phyloP scores from a whole-genome alignment of 768 basidiomycete genomes.

The Tulasnella sp. region DNA sequence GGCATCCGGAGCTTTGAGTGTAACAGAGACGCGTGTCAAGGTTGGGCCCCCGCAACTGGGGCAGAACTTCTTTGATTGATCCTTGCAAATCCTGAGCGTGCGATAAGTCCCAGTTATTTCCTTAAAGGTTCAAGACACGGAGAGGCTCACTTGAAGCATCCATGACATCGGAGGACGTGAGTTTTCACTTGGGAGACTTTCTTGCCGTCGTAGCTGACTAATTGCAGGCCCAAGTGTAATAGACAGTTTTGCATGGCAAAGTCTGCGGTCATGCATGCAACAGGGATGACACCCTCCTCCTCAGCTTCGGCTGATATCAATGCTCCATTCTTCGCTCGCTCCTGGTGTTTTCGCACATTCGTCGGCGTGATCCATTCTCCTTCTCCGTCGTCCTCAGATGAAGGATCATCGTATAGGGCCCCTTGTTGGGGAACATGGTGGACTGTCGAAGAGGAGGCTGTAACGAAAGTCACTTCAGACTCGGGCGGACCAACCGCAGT shows the following conservation, averaged over 20 bases:
- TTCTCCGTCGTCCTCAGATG: conserved; percentile 70
- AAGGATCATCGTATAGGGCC: conserved; percentile 65
- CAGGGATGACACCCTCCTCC: conserved; percentile 37
- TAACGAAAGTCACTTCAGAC: background rate
- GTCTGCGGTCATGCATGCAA: conserved; percentile 96
- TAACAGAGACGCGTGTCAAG: conserved; percentile 83
- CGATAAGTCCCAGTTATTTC: background rate
- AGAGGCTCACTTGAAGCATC: conserved; percentile 88
- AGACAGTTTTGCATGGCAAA: conserved; percentile 99
- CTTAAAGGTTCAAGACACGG: background rate
- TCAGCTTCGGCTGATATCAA: background rate
- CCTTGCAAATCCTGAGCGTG: conserved; percentile 77
- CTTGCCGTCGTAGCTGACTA: conserved; percentile 86
- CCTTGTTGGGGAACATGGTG: background rate
- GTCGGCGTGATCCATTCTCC: conserved; percentile 96
- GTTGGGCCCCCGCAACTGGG: conserved; percentile 94
- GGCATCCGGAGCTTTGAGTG: conserved; percentile 52
- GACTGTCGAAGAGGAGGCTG: background rate
- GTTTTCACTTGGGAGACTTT: conserved; percentile 85
- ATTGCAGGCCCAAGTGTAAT: conserved; percentile 84
- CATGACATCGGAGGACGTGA: conserved; percentile 95
- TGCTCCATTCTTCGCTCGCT: conserved; percentile 35
- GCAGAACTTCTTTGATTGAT: conserved; percentile 90
- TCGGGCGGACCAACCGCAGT: background rate
- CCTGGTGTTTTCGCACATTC: conserved; percentile 81